A percentile compares a stretch with the other conserved stretches of the same genome.
phyloP scores from a whole-genome alignment of 1,139 yeast species.

The Pichia cactophila region DNA sequence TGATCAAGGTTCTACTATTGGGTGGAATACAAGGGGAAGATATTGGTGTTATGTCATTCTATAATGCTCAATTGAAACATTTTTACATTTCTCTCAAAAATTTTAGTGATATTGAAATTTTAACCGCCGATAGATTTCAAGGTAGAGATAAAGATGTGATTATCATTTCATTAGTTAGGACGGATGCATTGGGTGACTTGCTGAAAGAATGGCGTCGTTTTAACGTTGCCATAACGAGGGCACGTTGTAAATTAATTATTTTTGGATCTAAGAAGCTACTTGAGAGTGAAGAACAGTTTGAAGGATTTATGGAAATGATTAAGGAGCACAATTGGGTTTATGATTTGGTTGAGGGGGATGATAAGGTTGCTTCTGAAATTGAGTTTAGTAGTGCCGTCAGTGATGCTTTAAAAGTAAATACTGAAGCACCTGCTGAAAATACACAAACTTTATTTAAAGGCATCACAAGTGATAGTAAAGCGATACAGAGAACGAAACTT shows the following conservation, averaged over 20 bases:
- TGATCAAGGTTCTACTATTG: constrained; percentile 49
- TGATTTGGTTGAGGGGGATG: constrained; percentile 10
- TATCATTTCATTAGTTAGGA: constrained; percentile 47
- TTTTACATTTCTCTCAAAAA: constrained; percentile 40
- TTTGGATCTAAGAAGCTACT: constrained; percentile 72
- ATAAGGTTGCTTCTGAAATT: neutral
- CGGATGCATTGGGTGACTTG: constrained; percentile 65
- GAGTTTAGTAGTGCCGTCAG: neutral
- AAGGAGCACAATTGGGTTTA: constrained; percentile 50
- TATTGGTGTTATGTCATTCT: constrained; percentile 85
- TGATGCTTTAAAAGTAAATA: neutral
- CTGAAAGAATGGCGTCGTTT: constrained; percentile 85
- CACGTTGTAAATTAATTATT: constrained; percentile 73
- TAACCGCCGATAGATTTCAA: constrained; percentile 80
- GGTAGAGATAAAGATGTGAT: constrained; percentile 55
- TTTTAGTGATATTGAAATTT: constrained; percentile 51
- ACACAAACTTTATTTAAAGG: neutral
- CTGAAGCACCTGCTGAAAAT: neutral
- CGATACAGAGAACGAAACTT: constrained; percentile 21
- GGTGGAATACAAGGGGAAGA: constrained; percentile 55
- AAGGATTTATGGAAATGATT: constrained; percentile 55
- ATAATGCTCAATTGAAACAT: constrained; percentile 68
- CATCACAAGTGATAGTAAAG: constrained; percentile 16
- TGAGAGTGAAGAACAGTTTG: constrained; percentile 45
- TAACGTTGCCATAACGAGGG: constrained; percentile 91